Conservation (phyloP, 2,329 filamentous ascomycete genomes). For the Aureobasidium melanogenum region DNA sequence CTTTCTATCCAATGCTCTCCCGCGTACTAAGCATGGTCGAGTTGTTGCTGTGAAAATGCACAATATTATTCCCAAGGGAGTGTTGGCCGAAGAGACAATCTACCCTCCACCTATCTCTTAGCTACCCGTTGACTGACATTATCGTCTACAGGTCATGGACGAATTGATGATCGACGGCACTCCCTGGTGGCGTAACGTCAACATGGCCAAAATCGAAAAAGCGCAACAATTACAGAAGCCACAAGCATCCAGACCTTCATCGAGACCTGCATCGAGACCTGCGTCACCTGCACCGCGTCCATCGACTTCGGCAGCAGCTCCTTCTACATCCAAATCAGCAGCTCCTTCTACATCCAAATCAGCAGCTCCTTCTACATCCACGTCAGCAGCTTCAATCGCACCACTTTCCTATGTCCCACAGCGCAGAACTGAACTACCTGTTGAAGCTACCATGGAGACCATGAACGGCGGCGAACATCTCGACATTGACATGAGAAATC, state of each 20-base stretch:
- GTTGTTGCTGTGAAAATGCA: too few species aligned
- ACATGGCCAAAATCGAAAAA: not conserved
- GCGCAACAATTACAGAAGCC: not conserved
- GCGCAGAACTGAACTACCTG: not conserved
- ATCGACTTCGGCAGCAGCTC: too few species aligned
- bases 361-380: not conserved
- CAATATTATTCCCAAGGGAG: too few species aligned
- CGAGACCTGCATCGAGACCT: not conserved
- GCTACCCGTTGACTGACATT: too few species aligned
- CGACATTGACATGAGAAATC: not conserved
- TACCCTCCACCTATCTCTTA: too few species aligned
- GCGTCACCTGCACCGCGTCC: not conserved
- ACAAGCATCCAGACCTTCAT: not conserved
- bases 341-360: not conserved
- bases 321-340: not conserved
- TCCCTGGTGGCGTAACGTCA: not conserved
- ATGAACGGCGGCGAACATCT: not conserved
- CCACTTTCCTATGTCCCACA: not conserved
- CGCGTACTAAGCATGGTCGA: too few species aligned
- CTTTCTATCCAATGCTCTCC: too few species aligned
- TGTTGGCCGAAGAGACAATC: too few species aligned
- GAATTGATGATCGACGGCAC: not conserved
- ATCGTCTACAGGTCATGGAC: slow-evolving; percentile 27
- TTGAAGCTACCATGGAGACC: not conserved
- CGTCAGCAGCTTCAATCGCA: not conserved